Conservation (phyloP, 257 asterid genomes). For the Lycium barbarum region DNA sequence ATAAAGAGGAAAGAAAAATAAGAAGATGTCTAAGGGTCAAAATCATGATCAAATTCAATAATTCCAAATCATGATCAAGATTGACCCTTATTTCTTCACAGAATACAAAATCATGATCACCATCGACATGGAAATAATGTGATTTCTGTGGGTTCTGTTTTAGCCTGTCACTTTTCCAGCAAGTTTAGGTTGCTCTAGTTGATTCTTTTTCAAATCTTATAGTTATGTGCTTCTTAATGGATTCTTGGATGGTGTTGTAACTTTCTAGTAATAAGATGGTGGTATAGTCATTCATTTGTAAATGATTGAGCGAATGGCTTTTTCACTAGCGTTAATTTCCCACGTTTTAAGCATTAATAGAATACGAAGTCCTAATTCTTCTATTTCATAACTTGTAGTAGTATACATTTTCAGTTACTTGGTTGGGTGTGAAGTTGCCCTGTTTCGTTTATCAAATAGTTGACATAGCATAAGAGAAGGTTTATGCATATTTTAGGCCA, state of each 20-base stretch:
- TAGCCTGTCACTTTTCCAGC: background rate
- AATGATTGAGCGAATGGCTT: background rate
- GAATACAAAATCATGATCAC: too few relatives aligned
- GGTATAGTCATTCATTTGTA: background rate
- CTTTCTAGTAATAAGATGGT: background rate
- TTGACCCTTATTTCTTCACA: too few relatives aligned
- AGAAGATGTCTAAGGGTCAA: too few relatives aligned
- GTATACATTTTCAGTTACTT: too few relatives aligned
- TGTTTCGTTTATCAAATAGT: background rate
- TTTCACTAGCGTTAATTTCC: background rate
- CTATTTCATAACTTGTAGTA: conserved; percentile 6
- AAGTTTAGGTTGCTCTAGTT: background rate
- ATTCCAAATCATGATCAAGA: too few relatives aligned
- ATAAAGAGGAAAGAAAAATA: too few relatives aligned
- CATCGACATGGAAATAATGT: too few relatives aligned
- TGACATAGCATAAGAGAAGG: background rate
- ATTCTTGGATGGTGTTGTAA: background rate
- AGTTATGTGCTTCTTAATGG: background rate
- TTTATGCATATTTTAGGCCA: background rate
- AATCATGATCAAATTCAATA: too few relatives aligned
- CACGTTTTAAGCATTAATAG: background rate
- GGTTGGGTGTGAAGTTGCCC: conserved; percentile 15
- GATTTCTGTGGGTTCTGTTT: too few relatives aligned
- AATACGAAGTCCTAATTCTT: background rate
- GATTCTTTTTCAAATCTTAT: background rate